Base-by-base conservation (phyloP, 805 yeast genomes). In the Wickerhamomyces hampshirensis region DNA sequence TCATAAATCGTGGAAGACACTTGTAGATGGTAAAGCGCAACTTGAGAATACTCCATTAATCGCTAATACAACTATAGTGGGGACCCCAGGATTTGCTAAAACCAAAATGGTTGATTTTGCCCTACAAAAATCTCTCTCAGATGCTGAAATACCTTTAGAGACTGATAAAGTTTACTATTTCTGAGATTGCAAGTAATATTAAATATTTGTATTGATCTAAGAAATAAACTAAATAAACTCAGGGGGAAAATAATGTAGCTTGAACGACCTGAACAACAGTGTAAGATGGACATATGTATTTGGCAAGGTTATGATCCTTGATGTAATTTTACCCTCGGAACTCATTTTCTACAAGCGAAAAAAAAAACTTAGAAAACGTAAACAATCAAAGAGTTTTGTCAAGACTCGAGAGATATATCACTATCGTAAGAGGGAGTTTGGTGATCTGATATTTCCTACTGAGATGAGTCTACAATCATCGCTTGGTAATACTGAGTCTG, bases 1-100 rank as follows among this genome's bases (percentile, higher is more conserved):
- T 49, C 73, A 77, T 47, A 63, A 64, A 37, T 76, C 84, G 31
- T 86, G 96, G 96, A 67, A 67, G 39, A 62, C 49, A 36, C 65
- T 84, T 49, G 62, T 82, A 36, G 37, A 62, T 40, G 70, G 74
- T 40, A 56, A 64, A 42, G 51, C 69, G 17, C 53, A 51, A 38
- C 58, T 64, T 35, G 56, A 58, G 37, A 33, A 61, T 23, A 37
- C 56, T 16, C 56, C 69, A 31, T 54, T 60, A 31, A 31, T 59
- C 31, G 39, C 39, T 29, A 84, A 82, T 71, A 68, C 87, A 34
- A 80, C 93, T 24, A 63, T 80, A 42, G 43, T 67, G 38, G 55
- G 64, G 34, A 60, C 82, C 35, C 60, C 78, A 18, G 58, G 76
- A 1, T 31, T 19, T 17, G 16, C 23, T 15, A 26, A 32, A 23